Conservation (phyloP, 202 grass and related monocot genomes). For the Carex sylvatica region DNA sequence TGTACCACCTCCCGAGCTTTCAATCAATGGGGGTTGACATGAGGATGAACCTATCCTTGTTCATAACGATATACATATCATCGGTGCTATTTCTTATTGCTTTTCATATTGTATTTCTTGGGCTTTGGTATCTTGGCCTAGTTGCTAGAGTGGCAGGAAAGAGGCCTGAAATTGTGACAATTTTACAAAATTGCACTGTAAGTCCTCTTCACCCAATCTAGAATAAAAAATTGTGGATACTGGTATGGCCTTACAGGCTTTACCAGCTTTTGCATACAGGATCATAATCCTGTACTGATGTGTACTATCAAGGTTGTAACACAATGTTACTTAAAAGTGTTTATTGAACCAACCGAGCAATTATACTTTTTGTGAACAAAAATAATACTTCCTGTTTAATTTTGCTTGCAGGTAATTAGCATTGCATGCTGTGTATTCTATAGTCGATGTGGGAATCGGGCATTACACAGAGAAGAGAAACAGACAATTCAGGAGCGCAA, state of each 20-base stretch:
- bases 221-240: background rate
- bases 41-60: slow-evolving; percentile 97
- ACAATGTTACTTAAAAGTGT: background rate
- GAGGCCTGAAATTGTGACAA: slow-evolving; percentile 80
- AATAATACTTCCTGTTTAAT: slow-evolving; percentile 2
- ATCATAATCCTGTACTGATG: background rate
- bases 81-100: slow-evolving; percentile 82
- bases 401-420: slow-evolving; percentile 78
- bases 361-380: background rate
- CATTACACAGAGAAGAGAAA: slow-evolving; percentile 52
- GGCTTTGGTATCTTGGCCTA: slow-evolving; percentile 88
- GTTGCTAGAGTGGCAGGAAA: slow-evolving; percentile 84
- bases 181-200: slow-evolving; percentile 88
- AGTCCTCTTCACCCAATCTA: slow-evolving; percentile 31
- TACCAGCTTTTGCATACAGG: background rate
- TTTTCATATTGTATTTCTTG: slow-evolving; percentile 90
- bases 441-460: slow-evolving; percentile 75
- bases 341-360: background rate
- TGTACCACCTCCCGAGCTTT: slow-evolving; percentile 95
- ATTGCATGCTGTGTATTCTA: slow-evolving; percentile 97
- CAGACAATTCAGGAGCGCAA: slow-evolving; percentile 48
- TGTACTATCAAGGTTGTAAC: background rate
- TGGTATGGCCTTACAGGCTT: background rate
- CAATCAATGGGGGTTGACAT: slow-evolving; percentile 97
- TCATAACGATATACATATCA: slow-evolving; percentile 88